These are phyloP conservation scores for Atalantia buxifolia DNA, from an alignment of 345 rosid genomes.

Conservation along the genomic window DNA sequence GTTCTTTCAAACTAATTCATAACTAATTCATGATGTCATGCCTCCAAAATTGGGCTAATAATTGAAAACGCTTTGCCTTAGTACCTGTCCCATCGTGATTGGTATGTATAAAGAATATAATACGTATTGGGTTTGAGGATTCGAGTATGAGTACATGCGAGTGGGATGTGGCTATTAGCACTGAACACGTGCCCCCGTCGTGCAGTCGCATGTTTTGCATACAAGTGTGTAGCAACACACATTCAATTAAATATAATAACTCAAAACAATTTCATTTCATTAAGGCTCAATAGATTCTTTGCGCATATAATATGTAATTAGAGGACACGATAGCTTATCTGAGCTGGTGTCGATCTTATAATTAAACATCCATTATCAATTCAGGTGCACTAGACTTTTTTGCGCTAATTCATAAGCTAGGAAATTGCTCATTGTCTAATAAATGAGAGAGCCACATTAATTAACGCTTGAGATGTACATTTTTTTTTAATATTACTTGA, in stretches of 20 bases:
- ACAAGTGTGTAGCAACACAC: not conserved
- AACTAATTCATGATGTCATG: not conserved
- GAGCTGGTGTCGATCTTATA: not conserved
- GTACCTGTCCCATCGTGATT: not conserved
- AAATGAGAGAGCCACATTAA: no score
- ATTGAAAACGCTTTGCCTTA: no score
- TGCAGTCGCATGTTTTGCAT: not conserved
- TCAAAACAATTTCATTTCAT: no score
- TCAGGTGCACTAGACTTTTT: no score
- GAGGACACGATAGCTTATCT: not conserved
- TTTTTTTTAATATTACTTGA: no score
- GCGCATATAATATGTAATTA: not conserved
- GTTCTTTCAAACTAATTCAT: no score
- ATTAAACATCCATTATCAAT: no score
- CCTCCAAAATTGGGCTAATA: not conserved
- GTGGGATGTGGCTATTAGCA: not conserved
- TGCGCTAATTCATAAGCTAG: not conserved
- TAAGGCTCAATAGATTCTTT: not conserved
- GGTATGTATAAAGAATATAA: not conserved
- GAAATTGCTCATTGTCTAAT: no score
- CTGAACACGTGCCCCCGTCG: not conserved
- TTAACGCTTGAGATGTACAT: no score
- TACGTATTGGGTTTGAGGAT: not conserved
- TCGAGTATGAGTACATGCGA: not conserved
- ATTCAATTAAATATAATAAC: no score